phyloP scores from a whole-genome alignment of 371 early-diverging fungal species.

The Mortierella sp. region DNA sequence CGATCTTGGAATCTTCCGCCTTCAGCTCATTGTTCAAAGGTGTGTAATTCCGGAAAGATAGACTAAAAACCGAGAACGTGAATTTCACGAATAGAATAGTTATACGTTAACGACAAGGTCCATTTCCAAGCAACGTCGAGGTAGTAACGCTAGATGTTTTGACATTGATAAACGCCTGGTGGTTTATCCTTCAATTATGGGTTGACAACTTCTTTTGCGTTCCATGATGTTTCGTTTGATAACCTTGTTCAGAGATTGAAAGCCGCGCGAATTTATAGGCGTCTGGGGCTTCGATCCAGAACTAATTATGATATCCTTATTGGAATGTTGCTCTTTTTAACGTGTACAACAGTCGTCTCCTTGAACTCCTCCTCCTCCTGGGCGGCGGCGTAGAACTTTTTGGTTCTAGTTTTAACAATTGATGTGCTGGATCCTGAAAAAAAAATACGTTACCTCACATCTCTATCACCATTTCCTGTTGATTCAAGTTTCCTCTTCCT shows the following conservation, averaged over 20 bases:
- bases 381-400: too few relatives aligned
- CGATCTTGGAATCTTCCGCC: conserved; percentile 58
- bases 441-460: conserved; percentile 19
- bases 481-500: conserved; percentile 65
- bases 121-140: neutral
- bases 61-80: conserved; percentile 9
- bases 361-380: too few relatives aligned
- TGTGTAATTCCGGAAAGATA: conserved; percentile 73
- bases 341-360: too few relatives aligned
- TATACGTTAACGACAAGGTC: neutral
- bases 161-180: neutral
- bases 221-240: too few relatives aligned
- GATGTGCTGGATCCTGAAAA: neutral
- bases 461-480: conserved; percentile 16
- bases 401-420: neutral
- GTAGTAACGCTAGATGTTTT: neutral
- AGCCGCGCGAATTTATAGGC: too few relatives aligned
- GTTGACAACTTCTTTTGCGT: too few relatives aligned
- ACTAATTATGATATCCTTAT: neutral
- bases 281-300: too few relatives aligned
- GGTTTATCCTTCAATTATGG: too few relatives aligned
- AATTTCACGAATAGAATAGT: conserved; percentile 9
- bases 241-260: too few relatives aligned
- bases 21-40: conserved; percentile 66
- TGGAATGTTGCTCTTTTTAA: too few relatives aligned